Evolutionary conservation across 768 basidiomycete genomes (phyloP).

Genomic region (Tricholoma sp.): DNA sequence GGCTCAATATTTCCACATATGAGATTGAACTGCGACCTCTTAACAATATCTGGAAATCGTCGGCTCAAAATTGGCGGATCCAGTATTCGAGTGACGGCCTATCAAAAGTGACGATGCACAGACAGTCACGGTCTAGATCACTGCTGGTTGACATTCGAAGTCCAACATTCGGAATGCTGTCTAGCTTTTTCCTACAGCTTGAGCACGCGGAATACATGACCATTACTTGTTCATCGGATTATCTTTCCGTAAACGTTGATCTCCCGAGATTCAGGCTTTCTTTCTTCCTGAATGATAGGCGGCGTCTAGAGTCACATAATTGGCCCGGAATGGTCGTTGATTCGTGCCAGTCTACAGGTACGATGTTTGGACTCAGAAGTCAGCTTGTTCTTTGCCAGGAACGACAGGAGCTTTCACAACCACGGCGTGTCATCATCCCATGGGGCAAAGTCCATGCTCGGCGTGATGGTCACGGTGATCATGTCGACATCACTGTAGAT

Average conservation of each 20-base stretch:
- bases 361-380: constrained; percentile 37
- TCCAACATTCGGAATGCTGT: constrained; percentile 18
- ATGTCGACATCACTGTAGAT: constrained; percentile 16
- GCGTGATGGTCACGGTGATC: constrained; percentile 17
- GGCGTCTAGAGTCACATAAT: constrained; percentile 33
- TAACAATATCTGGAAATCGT: constrained; percentile 21
- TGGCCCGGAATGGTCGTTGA: constrained; percentile 40
- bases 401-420: constrained; percentile 13
- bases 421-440: constrained; percentile 35
- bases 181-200: constrained; percentile 12
- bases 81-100: constrained; percentile 10
- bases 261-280: constrained; percentile 37
- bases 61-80: constrained; percentile 25
- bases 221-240: constrained; percentile 3
- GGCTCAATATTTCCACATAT: constrained; percentile 23
- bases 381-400: constrained; percentile 31
- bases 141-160: constrained; percentile 23
- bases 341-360: constrained; percentile 32
- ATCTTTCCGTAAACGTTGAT: constrained; percentile 18
- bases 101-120: constrained; percentile 7
- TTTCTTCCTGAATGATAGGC: constrained; percentile 30
- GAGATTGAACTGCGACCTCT: constrained; percentile 28
- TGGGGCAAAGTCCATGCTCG: constrained; percentile 20
- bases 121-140: not conserved
- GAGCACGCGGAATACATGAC: constrained; percentile 14